phyloP scores from a whole-genome alignment of 768 basidiomycete genomes.

The Lentinus brumalis region DNA sequence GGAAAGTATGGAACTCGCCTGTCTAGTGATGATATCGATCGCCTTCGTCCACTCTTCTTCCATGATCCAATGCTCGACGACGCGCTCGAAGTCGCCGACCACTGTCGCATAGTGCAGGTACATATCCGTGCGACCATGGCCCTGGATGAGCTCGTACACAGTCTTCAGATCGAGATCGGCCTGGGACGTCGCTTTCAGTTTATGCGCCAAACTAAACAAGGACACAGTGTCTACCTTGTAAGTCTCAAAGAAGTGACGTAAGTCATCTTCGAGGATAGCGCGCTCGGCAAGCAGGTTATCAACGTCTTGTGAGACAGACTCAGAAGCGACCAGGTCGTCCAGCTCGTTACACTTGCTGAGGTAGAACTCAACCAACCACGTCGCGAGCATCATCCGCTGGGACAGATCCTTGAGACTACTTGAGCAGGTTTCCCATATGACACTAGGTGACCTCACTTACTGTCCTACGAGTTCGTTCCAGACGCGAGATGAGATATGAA shows the following conservation, averaged over 20 bases:
- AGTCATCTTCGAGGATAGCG: constrained; percentile 86
- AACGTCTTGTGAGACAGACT: constrained; percentile 76
- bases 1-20: constrained; percentile 49
- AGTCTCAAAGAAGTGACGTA: constrained; percentile 89
- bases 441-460: constrained; percentile 44
- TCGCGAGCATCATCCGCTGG: constrained; percentile 96
- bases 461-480: constrained; percentile 82
- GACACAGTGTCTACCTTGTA: constrained; percentile 66
- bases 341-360: constrained; percentile 95
- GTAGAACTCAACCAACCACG: constrained; percentile 98
- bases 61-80: constrained; percentile 89
- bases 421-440: neutral
- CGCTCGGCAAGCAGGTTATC: constrained; percentile 84
- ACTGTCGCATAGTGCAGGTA: constrained; percentile 86
- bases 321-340: constrained; percentile 91
- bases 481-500: constrained; percentile 83
- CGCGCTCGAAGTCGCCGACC: constrained; percentile 80
- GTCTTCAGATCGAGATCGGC: constrained; percentile 82
- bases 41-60: constrained; percentile 93
- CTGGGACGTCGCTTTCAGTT: constrained; percentile 39
- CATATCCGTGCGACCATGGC: constrained; percentile 91
- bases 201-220: neutral
- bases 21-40: constrained; percentile 86
- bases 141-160: constrained; percentile 89
- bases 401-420: constrained; percentile 74